These are phyloP conservation scores for Nakaseomyces sp. DNA, from an alignment of 1,139 yeast genomes.

Conservation along the genomic window DNA sequence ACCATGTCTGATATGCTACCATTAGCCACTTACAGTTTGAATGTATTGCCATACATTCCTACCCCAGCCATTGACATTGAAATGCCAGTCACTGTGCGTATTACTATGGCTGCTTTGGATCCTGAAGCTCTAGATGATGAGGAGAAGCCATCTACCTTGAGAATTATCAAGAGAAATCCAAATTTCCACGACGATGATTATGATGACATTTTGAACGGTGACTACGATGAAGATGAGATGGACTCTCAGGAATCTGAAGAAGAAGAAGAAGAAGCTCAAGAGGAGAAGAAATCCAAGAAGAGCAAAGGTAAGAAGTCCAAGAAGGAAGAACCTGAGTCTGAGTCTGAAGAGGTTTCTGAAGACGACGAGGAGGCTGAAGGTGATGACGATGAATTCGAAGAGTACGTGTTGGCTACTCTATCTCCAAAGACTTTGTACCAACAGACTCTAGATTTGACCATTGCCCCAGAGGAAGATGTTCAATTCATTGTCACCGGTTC, in stretches of 20 bases:
- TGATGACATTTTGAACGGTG: constrained; percentile 42
- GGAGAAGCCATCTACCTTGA: constrained; percentile 76
- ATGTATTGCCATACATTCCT: constrained; percentile 77
- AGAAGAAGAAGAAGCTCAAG: constrained; percentile 31
- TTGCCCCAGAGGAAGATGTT: constrained; percentile 89
- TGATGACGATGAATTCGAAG: constrained; percentile 62
- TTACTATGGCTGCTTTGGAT: constrained; percentile 93
- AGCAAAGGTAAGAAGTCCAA: constrained; percentile 4
- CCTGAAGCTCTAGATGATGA: constrained; percentile 78
- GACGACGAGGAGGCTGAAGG: constrained; percentile 28
- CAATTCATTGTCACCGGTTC: constrained; percentile 94
- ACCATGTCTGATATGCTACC: constrained; percentile 66
- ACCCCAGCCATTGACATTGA: constrained; percentile 80
- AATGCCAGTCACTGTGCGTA: constrained; percentile 79
- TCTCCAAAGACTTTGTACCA: constrained; percentile 80
- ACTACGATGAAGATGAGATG: constrained; percentile 45
- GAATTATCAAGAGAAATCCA: constrained; percentile 70
- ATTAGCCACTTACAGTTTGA: constrained; percentile 76
- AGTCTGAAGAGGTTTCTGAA: constrained; percentile 30
- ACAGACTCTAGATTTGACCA: constrained; percentile 83
- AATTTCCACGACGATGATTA: constrained; percentile 41
- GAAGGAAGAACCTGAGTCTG: constrained; percentile 13
- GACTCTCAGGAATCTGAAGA: constrained; percentile 39
- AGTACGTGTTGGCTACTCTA: constrained; percentile 78
- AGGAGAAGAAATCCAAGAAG: constrained; percentile 14